These are phyloP conservation scores for Rostrohypoxylon terebratum DNA, from an alignment of 495 filamentous ascomycete species.

Conservation along the genomic window DNA sequence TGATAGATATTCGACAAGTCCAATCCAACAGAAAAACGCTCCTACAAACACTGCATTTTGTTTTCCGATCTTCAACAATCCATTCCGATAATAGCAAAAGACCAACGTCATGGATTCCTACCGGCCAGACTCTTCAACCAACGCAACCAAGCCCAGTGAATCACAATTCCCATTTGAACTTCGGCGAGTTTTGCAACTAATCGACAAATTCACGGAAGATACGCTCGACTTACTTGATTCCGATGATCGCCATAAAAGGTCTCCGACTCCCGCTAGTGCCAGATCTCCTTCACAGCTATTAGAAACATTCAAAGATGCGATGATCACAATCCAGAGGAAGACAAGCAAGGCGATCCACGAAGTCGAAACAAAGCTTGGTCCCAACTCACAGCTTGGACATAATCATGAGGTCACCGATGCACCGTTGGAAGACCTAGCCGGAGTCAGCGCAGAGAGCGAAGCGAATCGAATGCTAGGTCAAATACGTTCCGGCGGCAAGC, in stretches of 20 bases:
- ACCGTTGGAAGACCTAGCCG: conserved; percentile 16
- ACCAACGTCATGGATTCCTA: conserved; percentile 7
- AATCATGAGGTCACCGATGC: background rate
- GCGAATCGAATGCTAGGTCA: conserved; percentile 19
- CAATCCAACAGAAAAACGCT: background rate
- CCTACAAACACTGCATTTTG: too few relatives aligned
- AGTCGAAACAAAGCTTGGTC: conserved; percentile 4
- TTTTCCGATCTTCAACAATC: too few relatives aligned
- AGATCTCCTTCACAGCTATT: conserved; percentile 13
- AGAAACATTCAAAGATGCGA: conserved; percentile 27
- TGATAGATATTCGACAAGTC: too few relatives aligned
- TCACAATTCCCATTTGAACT: too few relatives aligned
- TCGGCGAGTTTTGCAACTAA: too few relatives aligned
- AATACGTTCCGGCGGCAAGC: background rate
- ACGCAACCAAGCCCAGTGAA: too few relatives aligned
- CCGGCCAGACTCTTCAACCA: too few relatives aligned
- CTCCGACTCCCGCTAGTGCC: background rate
- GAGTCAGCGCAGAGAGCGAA: conserved; percentile 8
- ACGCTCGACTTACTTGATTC: conserved; percentile 3
- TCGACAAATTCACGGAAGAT: conserved; percentile 22
- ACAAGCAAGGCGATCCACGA: conserved; percentile 23
- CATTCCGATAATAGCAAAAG: too few relatives aligned
- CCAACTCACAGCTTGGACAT: background rate
- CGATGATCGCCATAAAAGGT: background rate
- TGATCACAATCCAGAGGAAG: conserved; percentile 24